Evolutionary conservation across 176 grass and related monocot species (phyloP).

Genomic region (Elymus sibiricus): DNA sequence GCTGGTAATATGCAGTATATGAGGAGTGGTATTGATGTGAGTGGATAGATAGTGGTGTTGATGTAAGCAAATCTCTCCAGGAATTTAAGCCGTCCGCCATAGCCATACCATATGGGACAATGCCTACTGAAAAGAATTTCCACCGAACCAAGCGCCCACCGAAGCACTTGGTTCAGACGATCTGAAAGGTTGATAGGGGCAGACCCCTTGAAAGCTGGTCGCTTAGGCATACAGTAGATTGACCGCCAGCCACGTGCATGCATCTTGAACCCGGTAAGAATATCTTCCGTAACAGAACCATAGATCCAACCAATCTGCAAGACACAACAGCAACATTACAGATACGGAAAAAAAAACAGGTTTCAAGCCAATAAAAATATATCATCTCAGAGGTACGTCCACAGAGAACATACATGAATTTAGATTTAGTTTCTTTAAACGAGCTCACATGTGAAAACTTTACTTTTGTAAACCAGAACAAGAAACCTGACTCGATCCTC

Average conservation of each 20-base stretch:
- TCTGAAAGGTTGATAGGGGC: slow-evolving; percentile 94
- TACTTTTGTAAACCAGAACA: neutral
- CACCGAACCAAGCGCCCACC: slow-evolving; percentile 88
- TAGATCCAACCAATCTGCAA: slow-evolving; percentile 96
- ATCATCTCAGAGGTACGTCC: neutral
- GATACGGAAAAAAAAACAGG: neutral
- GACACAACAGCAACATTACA: slow-evolving; percentile 11
- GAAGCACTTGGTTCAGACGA: slow-evolving; percentile 87
- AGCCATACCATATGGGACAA: slow-evolving; percentile 94
- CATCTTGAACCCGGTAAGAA: slow-evolving; percentile 95
- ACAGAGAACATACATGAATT: slow-evolving; percentile 3
- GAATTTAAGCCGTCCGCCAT: slow-evolving; percentile 77
- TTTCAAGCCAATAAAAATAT: neutral
- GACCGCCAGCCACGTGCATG: slow-evolving; percentile 89
- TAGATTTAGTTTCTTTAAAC: neutral
- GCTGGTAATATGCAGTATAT: slow-evolving; percentile 81
- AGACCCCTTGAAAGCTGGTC: slow-evolving; percentile 80
- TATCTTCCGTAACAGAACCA: slow-evolving; percentile 94
- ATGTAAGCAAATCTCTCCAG: slow-evolving; percentile 88
- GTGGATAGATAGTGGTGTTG: slow-evolving; percentile 89
- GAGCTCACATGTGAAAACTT: neutral
- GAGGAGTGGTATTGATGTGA: slow-evolving; percentile 75
- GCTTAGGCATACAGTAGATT: slow-evolving; percentile 91
- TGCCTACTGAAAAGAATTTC: slow-evolving; percentile 94
- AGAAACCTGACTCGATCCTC: neutral